Base-by-base conservation (phyloP, 305 asterid species). In the Plantago lanceolata region DNA sequence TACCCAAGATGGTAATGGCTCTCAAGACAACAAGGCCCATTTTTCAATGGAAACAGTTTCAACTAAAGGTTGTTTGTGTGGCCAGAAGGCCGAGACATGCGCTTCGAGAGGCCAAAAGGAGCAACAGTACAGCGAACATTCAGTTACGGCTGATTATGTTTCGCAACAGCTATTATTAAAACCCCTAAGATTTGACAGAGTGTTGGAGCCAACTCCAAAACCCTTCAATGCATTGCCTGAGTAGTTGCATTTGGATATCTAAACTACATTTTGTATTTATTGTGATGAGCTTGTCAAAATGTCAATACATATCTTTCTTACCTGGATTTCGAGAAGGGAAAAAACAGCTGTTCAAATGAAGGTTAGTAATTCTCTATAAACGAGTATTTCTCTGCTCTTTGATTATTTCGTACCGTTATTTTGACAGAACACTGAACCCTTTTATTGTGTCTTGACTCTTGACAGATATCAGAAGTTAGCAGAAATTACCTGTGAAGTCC, bases 1-100 rank as follows among this genome's bases (percentile, higher is more conserved):
- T 74, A 69, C 48, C 73, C 53, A 54, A 35, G 68, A 63, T 59
- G 63, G 58, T 61, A 82, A 73, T 71, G 68, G 81, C 50, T 70
- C 75, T 33, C 72, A 63, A 29, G 84, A 79, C 68, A 81, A 82
- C 76, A 86, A 78, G 73, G 78, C 92, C 64, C 89, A 84, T 79
- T 83, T 80, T 75, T 82, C 85, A 70, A 74, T 72, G 63, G 96
- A 86, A 49, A 59, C 81, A 67, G 73, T 82, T 71, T 65, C 82
- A 52, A 68, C 72, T 56, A 85, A 72, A 69, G 76, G 73, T 28
- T 83, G 74, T 67, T 59, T 72, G 56, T 73, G 47, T 24, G 80
- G 80, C 61, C 78, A 79, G 61, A 86, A 83, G 66, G 70, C 65
- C 16, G 88, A 80, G 58, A 69, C 68, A 58, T 52, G 67, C 15